Base-by-base conservation (phyloP, 2,329 filamentous ascomycete genomes). In the Alternaria rosae region DNA sequence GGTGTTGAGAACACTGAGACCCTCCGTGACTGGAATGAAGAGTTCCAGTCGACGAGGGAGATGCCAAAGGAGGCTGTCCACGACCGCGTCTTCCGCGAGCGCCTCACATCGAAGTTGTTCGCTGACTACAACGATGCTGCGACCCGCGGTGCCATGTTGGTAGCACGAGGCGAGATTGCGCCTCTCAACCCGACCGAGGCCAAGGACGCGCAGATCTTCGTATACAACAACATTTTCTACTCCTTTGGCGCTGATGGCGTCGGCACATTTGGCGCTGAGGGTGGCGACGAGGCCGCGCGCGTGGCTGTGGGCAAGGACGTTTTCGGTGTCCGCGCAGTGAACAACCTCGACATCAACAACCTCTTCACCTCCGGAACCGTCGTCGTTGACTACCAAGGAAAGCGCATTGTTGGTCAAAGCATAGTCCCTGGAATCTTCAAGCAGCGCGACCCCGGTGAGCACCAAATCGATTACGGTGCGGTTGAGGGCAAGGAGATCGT, bases 221-320 rank as follows among this genome's bases (percentile, higher is more conserved):
- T 99, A 23, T 97, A 98, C 85, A 98, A 98, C 85, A 99, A 99
- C 81, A 93, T 99, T 70, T 99, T 99, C 84, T 99, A 97, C 84
- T 98, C 95, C 1, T 98, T 97, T 72, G 95, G 95, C 65, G 94
- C 95, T 45, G 95, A 99, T 78, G 96, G 95, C 54, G 95, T 98
- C 47, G 94, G 95, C 44, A 99, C 95, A 15, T 99, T 99, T 79
- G 94, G 93, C 11, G 94, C 91, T 4, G 95, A 99, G 82, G 95
- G 95, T 69, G 95, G 95, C 20, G 94, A 99, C 69, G 95, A 99
- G 82, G 95, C 95, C 68, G 95, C 95, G 13, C 89, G 94, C 61
- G 93, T 98, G 59, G 95, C 96, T 25, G 97, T 96, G 6, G 94
- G 94, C 67, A 99, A 99, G 83, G 95, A 99, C 75, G 94, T 98